Evolutionary conservation across 2,329 filamentous ascomycete genomes (phyloP).

Genomic region (Colletotrichum ledebouriae): DNA sequence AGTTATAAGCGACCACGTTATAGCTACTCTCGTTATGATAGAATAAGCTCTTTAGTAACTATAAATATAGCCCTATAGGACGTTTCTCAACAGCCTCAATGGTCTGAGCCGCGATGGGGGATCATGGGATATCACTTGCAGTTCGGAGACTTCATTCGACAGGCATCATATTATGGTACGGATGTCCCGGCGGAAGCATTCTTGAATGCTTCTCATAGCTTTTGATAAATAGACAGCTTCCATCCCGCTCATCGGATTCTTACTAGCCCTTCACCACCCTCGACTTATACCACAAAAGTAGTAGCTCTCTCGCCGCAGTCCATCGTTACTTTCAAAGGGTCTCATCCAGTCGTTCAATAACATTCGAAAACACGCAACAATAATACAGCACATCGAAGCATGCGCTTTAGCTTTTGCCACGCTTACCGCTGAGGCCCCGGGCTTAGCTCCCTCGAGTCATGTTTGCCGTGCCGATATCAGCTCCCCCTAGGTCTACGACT

Average conservation of each 20-base stretch:
- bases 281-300: background rate
- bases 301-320: background rate
- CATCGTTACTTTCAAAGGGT: background rate
- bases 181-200: conserved; percentile 5
- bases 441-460: conserved; percentile 8
- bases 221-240: background rate
- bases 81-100: conserved; percentile 6
- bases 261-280: background rate
- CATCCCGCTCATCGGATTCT: background rate
- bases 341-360: background rate
- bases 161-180: conserved; percentile 10
- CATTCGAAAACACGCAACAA: background rate
- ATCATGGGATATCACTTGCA: background rate
- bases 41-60: no score
- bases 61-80: no score
- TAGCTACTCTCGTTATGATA: no score
- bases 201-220: background rate
- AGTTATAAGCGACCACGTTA: no score
- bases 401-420: conserved; percentile 33
- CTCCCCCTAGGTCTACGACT: conserved; percentile 47
- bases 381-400: conserved; percentile 20
- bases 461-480: conserved; percentile 34
- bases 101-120: conserved; percentile 11
- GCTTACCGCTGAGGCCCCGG: conserved; percentile 16
- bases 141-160: background rate